Evolutionary conservation across 2,329 filamentous ascomycete genomes (phyloP).

Genomic region (Scolecobasidium constrictum): DNA sequence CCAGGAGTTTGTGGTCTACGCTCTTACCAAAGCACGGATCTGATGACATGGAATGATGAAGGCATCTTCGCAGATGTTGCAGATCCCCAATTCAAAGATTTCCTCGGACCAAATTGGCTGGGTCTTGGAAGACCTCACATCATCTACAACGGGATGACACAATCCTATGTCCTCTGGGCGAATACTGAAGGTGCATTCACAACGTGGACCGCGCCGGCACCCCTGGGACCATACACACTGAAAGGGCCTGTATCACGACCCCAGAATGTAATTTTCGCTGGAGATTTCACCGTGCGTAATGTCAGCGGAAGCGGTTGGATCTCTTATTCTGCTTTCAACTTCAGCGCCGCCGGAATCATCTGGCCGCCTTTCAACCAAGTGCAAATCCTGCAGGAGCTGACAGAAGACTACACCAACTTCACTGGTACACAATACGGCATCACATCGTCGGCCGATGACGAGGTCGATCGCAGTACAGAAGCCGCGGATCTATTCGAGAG

Average conservation of each 20-base stretch:
- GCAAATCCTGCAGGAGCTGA: conserved; percentile 6
- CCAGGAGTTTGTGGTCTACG: conserved; percentile 3
- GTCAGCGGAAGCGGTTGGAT: conserved; percentile 3
- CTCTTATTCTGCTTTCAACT: conserved; percentile 5
- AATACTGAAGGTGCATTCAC: conserved; percentile 3
- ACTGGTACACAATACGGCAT: conserved; percentile 1
- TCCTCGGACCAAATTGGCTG: not conserved
- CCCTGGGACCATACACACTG: not conserved
- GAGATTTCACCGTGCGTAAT: conserved; percentile 5
- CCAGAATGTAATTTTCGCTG: not conserved
- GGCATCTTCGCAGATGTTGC: conserved; percentile 6
- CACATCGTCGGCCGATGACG: conserved; percentile 2
- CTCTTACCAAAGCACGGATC: conserved; percentile 3
- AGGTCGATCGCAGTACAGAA: conserved; percentile 5
- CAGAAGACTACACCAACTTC: conserved; percentile 4
- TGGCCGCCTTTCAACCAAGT: conserved; percentile 6
- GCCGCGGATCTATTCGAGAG: conserved; percentile 4
- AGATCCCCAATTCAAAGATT: conserved; percentile 1
- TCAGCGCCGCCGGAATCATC: conserved; percentile 5
- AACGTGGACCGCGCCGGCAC: not conserved
- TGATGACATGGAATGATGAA: conserved; percentile 6
- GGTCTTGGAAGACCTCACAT: conserved; percentile 5
- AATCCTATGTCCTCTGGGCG: conserved; percentile 5
- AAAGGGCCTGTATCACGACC: conserved; percentile 5
- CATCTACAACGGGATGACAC: conserved; percentile 1